Evolutionary conservation across 2,329 filamentous ascomycete species (phyloP).

Genomic region (Niveomyces coronatus): DNA sequence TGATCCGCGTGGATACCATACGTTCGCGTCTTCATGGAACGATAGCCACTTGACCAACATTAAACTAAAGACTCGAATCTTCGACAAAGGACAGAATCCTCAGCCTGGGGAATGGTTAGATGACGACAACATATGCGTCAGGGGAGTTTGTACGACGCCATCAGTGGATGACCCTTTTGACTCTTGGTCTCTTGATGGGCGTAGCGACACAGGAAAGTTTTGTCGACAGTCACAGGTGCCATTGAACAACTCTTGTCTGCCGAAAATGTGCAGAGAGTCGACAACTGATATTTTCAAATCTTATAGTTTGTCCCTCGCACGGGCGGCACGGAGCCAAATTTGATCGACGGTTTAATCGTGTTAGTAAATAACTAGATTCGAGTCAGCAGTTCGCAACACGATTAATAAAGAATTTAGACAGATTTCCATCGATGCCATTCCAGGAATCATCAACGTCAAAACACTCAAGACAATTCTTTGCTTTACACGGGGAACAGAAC

Average conservation of each 20-base stretch:
- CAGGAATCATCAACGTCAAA: neutral
- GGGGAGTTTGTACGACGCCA: neutral
- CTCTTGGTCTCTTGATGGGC: neutral
- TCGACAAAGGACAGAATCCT: neutral
- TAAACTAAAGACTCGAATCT: neutral
- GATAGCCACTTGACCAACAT: neutral
- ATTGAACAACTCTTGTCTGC: neutral
- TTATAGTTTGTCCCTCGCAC: neutral
- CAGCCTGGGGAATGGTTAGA: neutral
- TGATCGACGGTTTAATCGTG: neutral
- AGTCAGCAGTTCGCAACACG: neutral
- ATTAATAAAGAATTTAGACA: neutral
- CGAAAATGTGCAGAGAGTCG: neutral
- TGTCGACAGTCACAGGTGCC: neutral
- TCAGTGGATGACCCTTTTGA: neutral
- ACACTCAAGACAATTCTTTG: neutral
- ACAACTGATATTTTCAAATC: neutral
- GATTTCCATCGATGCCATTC: neutral
- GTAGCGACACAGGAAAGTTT: neutral
- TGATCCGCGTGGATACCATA: neutral
- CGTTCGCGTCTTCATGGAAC: neutral
- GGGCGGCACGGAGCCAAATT: neutral
- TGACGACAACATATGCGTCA: neutral
- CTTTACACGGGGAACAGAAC: neutral
- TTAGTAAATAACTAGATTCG: neutral